These are phyloP conservation scores for Nicotiana rustica DNA, from an alignment of 305 asterid species.

Conservation along the genomic window DNA sequence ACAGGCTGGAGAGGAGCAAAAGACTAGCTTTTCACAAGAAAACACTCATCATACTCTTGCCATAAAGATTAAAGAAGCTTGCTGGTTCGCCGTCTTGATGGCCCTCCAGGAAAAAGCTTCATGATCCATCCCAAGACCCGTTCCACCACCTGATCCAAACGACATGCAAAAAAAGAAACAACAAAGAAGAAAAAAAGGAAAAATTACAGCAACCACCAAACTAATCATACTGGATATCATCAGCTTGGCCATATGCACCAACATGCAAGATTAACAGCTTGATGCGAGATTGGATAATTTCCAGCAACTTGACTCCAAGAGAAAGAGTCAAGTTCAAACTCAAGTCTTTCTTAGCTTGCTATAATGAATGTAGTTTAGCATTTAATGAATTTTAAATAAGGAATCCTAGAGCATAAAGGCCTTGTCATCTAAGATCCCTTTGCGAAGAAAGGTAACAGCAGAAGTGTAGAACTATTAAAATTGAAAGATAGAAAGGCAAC, in stretches of 20 bases:
- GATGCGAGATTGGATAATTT: too few relatives aligned
- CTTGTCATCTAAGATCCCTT: background rate
- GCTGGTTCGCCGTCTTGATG: constrained; percentile 80
- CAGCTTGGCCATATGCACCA: background rate
- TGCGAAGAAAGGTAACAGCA: constrained; percentile 14
- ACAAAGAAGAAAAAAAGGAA: background rate
- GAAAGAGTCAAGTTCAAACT: too few relatives aligned
- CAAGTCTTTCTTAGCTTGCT: too few relatives aligned
- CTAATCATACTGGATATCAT: background rate
- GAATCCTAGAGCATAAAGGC: background rate
- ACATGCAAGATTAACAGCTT: background rate
- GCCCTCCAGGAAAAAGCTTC: constrained; percentile 98
- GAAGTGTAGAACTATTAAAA: background rate
- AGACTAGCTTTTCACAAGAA: constrained; percentile 41
- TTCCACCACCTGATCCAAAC: constrained; percentile 77
- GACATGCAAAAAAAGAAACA: background rate
- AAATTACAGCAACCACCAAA: background rate
- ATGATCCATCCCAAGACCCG: constrained; percentile 98
- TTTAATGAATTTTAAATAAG: background rate
- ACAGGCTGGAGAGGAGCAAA: constrained; percentile 36
- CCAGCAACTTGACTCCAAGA: too few relatives aligned
- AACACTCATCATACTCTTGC: constrained; percentile 33
- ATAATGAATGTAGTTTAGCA: too few relatives aligned
- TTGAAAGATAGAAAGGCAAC: background rate
- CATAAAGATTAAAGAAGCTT: constrained; percentile 65